These are phyloP conservation scores for Phaseolus coccineus DNA, from an alignment of 331 rosid genomes.

Conservation along the genomic window DNA sequence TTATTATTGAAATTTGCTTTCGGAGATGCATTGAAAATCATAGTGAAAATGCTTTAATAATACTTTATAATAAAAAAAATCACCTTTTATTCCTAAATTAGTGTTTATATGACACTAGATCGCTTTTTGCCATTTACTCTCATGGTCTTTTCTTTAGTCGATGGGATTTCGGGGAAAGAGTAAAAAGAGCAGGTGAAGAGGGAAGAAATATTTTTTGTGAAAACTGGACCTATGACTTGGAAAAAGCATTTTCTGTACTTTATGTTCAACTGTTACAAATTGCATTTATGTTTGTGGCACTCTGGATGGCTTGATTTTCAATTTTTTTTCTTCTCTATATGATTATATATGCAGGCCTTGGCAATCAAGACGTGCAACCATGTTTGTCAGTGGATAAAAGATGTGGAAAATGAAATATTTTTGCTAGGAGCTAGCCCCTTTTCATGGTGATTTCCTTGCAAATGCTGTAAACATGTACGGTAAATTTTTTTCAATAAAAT, in stretches of 20 bases:
- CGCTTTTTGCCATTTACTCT: background rate
- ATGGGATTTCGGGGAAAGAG: slow-evolving; percentile 10
- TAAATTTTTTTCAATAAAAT: slow-evolving; percentile 34
- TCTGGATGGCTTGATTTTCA: slow-evolving; percentile 23
- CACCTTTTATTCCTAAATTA: background rate
- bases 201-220: background rate
- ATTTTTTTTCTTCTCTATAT: slow-evolving; percentile 14
- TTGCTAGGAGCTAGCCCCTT: slow-evolving; percentile 99
- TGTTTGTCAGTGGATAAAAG: slow-evolving; percentile 98
- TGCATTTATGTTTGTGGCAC: slow-evolving; percentile 1
- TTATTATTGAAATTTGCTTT: background rate
- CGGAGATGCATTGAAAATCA: background rate
- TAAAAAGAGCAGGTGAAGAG: background rate
- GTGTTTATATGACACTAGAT: background rate
- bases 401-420: slow-evolving; percentile 93
- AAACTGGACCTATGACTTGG: slow-evolving; percentile 13
- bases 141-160: background rate
- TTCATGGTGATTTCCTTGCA: slow-evolving; percentile 78
- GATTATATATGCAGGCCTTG: slow-evolving; percentile 72
- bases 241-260: slow-evolving; percentile 7
- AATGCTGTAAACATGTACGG: slow-evolving; percentile 50
- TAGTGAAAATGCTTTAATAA: background rate
- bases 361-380: slow-evolving; percentile 94
- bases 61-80: background rate
- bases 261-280: background rate